A percentile compares a stretch with the other conserved stretches of the same genome.
phyloP scores from a whole-genome alignment of 176 grass and related monocot genomes.

The Elaeis guineensis region DNA sequence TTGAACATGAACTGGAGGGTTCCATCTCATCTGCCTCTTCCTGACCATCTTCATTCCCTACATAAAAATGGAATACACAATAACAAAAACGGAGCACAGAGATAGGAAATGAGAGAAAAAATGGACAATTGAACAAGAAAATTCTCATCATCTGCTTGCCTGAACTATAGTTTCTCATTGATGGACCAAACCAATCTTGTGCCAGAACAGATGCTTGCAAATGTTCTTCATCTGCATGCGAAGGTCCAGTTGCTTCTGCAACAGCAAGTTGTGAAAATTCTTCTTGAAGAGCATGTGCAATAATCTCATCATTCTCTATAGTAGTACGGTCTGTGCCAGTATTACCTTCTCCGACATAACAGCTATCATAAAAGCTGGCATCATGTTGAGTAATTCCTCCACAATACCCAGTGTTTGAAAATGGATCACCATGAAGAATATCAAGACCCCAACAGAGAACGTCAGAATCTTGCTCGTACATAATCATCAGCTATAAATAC shows the following conservation, averaged over 20 bases:
- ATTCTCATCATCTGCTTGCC: conserved; percentile 18
- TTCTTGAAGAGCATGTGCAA: neutral
- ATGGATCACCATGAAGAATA: conserved; percentile 26
- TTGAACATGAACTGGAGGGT: conserved; percentile 53
- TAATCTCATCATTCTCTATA: conserved; percentile 1
- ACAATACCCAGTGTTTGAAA: conserved; percentile 34
- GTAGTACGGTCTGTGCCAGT: conserved; percentile 3
- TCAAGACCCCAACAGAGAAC: conserved; percentile 35
- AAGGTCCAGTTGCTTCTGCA: conserved; percentile 31
- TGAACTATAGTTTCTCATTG: conserved; percentile 28
- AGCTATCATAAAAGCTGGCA: conserved; percentile 12
- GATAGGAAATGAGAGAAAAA: conserved; percentile 3
- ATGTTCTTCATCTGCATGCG: conserved; percentile 25
- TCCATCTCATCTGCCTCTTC: conserved; percentile 29
- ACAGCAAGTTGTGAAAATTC: conserved; percentile 16
- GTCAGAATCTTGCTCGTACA: conserved; percentile 49
- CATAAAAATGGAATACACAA: conserved; percentile 7
- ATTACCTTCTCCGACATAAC: conserved; percentile 39
- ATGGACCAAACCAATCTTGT: conserved; percentile 35
- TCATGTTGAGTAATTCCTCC: conserved; percentile 32
- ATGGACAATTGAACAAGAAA: neutral
- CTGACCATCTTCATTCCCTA: conserved; percentile 25
- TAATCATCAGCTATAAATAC: conserved; percentile 26
- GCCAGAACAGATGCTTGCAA: conserved; percentile 26
- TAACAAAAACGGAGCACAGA: neutral